Base-by-base conservation (phyloP, 495 filamentous ascomycete genomes). In the Daldinia decipiens region DNA sequence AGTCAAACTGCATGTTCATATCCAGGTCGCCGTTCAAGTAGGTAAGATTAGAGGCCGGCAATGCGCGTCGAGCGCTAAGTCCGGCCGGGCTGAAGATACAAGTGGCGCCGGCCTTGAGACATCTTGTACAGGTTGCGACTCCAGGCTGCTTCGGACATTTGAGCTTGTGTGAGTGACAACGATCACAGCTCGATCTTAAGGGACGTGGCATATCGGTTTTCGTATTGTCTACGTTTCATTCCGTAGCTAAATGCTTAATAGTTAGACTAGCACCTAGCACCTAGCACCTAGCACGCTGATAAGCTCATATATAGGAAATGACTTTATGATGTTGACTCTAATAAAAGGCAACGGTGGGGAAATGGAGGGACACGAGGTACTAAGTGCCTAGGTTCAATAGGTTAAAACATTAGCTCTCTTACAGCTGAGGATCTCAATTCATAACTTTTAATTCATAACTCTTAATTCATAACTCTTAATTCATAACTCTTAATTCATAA, bases 121-220 rank as follows among this genome's bases (percentile, higher is more conserved):
- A 81, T 43, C 79, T 75, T 11, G 73, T 71, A 53, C 79, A 81
- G n/a, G 64, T 68, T 32, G 66, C 57, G 29, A 73, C 31, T 11
- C 76, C 79, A 4, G 64, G 52, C 53, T 71, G 52, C 59, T 77
- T 77, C 2, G 78, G 79, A 59, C 79, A 81, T 60, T 78, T 77
- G 26, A 79, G 77, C 68, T 81, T 81, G 32, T 81, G 77, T 17
- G 74, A 74, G 59, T 81, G 79, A 56, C 79, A 81, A n/a, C 79
- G 74, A 57, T 81, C 79, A 64, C 79, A 81, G 27, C 67, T 74
- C 24, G 74, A 71, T 40, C 74, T 72, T 70, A 62, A 62, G 11
- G 74, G 74, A 31, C 74, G 74, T 52, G 74, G 64, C 74, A 76
- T 76, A 34, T 55, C 11, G 26, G 34, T 36, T n/a, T 38, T 32